These are phyloP conservation scores for Pseudonitzschia delicatissima DNA, from an alignment of 108 stramenopile genomes.

Conservation along the genomic window DNA sequence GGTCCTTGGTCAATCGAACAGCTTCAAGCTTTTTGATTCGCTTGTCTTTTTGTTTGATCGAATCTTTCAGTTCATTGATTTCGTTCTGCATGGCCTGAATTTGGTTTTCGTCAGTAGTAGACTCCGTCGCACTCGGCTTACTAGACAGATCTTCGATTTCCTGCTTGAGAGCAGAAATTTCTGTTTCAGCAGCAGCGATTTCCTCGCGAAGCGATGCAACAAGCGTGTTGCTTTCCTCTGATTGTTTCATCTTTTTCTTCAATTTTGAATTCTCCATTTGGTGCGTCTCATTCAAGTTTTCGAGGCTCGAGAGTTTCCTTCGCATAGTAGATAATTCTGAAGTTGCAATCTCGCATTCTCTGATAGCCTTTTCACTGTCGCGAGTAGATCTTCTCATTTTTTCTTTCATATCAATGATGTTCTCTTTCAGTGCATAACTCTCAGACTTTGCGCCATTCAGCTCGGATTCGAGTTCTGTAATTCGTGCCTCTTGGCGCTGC, in stretches of 20 bases:
- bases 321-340: constrained; percentile 18
- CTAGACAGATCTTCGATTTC: constrained; percentile 10
- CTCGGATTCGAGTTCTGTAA: constrained; percentile 14
- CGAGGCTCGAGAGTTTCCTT: constrained; percentile 22
- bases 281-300: constrained; percentile 3
- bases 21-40: constrained; percentile 82
- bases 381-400: constrained; percentile 21
- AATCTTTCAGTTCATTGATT: constrained; percentile 41
- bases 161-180: constrained; percentile 19
- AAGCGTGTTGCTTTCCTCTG: constrained; percentile 21
- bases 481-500: constrained; percentile 5
- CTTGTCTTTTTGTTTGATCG: constrained; percentile 54
- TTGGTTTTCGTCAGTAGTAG: neutral
- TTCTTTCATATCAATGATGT: constrained; percentile 31
- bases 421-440: constrained; percentile 30
- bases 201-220: constrained; percentile 29
- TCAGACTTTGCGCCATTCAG: constrained; percentile 26
- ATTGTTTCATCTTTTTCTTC: constrained; percentile 8
- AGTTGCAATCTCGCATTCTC: constrained; percentile 15
- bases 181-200: constrained; percentile 19
- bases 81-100: constrained; percentile 8
- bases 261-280: constrained; percentile 14
- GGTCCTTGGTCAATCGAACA: constrained; percentile 70
- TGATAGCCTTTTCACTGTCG: constrained; percentile 19
- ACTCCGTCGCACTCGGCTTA: neutral